phyloP scores from a whole-genome alignment of 2,329 filamentous ascomycete species.

The Verruconis gallopava region DNA sequence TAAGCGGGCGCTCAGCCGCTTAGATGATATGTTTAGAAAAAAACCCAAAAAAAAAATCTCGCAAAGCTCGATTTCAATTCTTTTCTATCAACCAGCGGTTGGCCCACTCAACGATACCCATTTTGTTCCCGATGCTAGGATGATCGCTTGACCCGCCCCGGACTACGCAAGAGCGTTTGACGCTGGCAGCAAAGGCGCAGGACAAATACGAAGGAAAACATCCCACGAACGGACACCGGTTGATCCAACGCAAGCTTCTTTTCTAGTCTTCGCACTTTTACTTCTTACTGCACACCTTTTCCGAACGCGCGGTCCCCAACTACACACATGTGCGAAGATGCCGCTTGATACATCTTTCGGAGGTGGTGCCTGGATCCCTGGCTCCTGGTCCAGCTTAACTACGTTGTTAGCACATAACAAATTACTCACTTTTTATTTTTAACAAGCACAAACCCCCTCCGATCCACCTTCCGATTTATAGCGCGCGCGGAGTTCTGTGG shows the following conservation, averaged over 20 bases:
- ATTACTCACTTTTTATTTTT: too few relatives aligned
- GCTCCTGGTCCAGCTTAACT: background rate
- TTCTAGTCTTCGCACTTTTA: background rate
- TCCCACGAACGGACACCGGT: too few relatives aligned
- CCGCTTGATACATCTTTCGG: background rate
- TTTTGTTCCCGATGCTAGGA: background rate
- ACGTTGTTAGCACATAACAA: too few relatives aligned
- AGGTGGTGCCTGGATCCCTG: background rate
- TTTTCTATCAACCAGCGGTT: background rate
- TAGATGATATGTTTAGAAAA: background rate
- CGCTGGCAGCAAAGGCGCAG: too few relatives aligned
- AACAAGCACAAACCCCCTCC: too few relatives aligned
- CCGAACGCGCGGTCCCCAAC: background rate
- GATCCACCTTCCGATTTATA: too few relatives aligned
- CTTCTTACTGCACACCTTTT: background rate
- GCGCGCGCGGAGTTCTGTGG: background rate
- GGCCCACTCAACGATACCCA: background rate
- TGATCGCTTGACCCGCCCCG: too few relatives aligned
- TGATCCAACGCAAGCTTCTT: too few relatives aligned
- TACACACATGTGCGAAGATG: background rate
- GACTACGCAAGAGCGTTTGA: too few relatives aligned
- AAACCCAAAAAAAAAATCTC: background rate
- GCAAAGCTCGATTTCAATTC: constrained; percentile 2
- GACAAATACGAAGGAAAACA: too few relatives aligned
- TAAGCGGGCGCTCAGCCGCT: background rate